These are phyloP conservation scores for Forsythia viridissima DNA, from an alignment of 257 asterid species.

Conservation along the genomic window DNA sequence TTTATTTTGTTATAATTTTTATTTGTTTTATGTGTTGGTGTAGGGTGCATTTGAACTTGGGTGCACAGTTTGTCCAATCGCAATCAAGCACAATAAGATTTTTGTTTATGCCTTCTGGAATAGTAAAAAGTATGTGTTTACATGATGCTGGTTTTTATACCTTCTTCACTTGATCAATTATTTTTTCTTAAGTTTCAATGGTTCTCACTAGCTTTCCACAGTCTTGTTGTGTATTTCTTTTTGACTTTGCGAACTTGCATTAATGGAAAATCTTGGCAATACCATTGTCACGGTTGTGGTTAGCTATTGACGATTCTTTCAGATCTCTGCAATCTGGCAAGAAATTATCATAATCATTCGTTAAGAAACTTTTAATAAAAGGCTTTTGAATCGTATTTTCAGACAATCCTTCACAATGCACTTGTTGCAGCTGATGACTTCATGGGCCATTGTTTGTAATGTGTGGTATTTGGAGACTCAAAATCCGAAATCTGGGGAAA, in stretches of 20 bases:
- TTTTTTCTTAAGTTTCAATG: not conserved
- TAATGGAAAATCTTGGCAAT: not conserved
- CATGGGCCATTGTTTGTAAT: conserved; percentile 99
- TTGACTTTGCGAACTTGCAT: not conserved
- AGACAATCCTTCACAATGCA: conserved; percentile 95
- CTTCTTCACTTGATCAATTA: not conserved
- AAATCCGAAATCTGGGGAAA: conserved; percentile 83
- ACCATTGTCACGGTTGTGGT: not conserved
- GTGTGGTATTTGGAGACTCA: conserved; percentile 99
- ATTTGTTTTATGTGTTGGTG: conserved; percentile 25
- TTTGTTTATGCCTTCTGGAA: conserved; percentile 99
- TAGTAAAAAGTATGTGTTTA: conserved; percentile 66
- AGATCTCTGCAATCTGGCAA: not conserved
- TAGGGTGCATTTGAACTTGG: conserved; percentile 98
- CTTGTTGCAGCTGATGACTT: conserved; percentile 97
- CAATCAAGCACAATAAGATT: conserved; percentile 95
- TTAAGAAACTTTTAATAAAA: not conserved
- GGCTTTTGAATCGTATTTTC: conserved; percentile 27
- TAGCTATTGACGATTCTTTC: not conserved
- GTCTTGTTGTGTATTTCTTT: not conserved
- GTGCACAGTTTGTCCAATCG: conserved; percentile 94
- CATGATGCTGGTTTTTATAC: not conserved
- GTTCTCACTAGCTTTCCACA: not conserved
- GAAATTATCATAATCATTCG: not conserved
- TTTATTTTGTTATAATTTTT: not conserved